Base-by-base conservation (phyloP, 163 green algal species). In the Coccomyxa subellipsoidea region DNA sequence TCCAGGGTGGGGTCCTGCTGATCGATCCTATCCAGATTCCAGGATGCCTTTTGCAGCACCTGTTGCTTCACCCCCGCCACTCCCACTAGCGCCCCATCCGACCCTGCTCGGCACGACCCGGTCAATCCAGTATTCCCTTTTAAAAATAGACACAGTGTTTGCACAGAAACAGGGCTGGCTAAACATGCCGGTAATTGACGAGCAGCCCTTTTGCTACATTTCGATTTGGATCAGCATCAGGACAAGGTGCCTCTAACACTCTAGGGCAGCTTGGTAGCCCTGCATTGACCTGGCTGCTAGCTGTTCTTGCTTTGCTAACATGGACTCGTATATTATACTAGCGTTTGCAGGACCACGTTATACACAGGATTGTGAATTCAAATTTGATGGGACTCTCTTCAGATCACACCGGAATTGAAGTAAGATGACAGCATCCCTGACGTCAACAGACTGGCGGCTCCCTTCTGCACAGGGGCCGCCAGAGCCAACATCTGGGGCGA, bases 21-120 rank as follows among this genome's bases (percentile, higher is more conserved):
- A 77, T 96, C 92, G 18, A 95, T 75, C 23, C 92, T 83, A 79
- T 96, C 92, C 25, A 96, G 79, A 80, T 92, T 91, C 92, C 92
- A 96, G 66, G 92, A 84, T 0, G 90, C 92, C 21, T 39, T 76
- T 29, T 83, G 80, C 40, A 90, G 54, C 35, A 78, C 25, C 84
- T 92, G 87, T 7, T 73, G 66, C 8, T 73, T 73, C 2, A 73
- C n/a, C 1, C 66, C 66, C 66, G 27, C 27, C 66, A 27, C 66
- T n/a, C 21, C 66, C 27, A 23, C 47, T 18, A 59, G 5, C 5
- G 23, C 29, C 2, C n/a, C 66, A 73, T 34, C 7, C 27, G 66
- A 32, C 2, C 2, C 66, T 73, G 66, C 66, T 73, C 29, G 18
- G 2, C 9, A 73, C 10, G 18, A 32, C 27, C 32, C 3, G 66